Evolutionary conservation across 2,329 filamentous ascomycete genomes (phyloP).

Genomic region (Sordariomycetes sp.): DNA sequence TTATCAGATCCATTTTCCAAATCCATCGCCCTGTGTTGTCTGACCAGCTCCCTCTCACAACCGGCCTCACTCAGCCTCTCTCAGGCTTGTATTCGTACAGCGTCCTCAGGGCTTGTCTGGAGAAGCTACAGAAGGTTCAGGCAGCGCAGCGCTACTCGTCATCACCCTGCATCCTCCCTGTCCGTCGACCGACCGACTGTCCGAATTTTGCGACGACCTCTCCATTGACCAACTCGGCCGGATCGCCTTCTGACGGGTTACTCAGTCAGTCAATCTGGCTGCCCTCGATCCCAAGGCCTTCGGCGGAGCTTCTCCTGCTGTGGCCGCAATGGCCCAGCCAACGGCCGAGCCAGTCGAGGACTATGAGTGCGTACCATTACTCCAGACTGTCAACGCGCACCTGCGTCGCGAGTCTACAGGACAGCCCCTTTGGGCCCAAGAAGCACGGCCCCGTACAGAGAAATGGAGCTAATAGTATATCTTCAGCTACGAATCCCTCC

Average conservation of each 20-base stretch:
- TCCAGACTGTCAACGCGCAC: constrained; percentile 9
- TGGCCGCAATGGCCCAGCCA: constrained; percentile 62
- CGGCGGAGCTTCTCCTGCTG: constrained; percentile 57
- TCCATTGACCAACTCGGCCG: background rate
- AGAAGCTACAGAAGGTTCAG: no score
- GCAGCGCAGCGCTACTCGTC: no score
- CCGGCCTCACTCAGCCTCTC: background rate
- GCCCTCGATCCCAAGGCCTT: constrained; percentile 51
- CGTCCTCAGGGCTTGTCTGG: no score
- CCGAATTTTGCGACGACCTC: background rate
- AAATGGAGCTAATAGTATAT: background rate
- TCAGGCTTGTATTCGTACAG: no score
- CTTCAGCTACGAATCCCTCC: constrained; percentile 76
- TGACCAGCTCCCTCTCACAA: background rate
- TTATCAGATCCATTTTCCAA: constrained; percentile 1
- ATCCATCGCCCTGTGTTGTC: no score
- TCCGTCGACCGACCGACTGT: no score
- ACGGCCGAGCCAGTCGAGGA: constrained; percentile 54
- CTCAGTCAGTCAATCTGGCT: constrained; percentile 42
- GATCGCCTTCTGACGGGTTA: background rate
- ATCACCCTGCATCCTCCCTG: no score
- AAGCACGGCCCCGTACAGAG: background rate
- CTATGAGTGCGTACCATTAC: constrained; percentile 51
- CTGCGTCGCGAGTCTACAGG: no score
- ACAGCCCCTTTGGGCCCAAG: no score